A percentile compares a stretch with the other conserved stretches of the same genome.
Evolutionary conservation across 768 basidiomycete genomes (phyloP).

Genomic region (Tulasnella sp.): DNA sequence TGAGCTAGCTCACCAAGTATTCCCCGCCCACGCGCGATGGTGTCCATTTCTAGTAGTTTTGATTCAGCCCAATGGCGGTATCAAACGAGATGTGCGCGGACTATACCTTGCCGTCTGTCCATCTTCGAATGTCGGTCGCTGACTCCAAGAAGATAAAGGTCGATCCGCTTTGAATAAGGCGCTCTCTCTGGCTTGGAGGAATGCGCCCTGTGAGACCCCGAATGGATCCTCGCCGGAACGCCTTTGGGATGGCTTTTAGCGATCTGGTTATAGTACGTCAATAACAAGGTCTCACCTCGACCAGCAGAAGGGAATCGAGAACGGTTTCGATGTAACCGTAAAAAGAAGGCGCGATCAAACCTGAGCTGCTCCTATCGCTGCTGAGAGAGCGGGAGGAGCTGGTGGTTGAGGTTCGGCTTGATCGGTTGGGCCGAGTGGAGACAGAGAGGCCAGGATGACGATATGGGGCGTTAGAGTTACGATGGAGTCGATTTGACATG

Average conservation of each 20-base stretch:
- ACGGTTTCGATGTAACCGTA: background rate
- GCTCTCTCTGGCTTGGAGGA: background rate
- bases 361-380: background rate
- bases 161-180: background rate
- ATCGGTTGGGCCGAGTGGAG: background rate
- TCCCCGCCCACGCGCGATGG: conserved; percentile 1
- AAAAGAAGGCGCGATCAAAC: background rate
- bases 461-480: background rate
- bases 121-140: background rate
- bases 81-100: background rate
- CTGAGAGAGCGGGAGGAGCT: background rate
- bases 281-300: background rate
- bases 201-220: background rate
- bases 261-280: too few species aligned
- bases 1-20: background rate
- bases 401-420: background rate
- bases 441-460: background rate
- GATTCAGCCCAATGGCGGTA: background rate
- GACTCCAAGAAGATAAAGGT: background rate
- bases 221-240: background rate
- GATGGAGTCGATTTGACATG: background rate
- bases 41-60: background rate
- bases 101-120: background rate
- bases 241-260: background rate
- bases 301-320: background rate